These are phyloP conservation scores for Nicotiana sylvestris DNA, from an alignment of 257 asterid species.

Conservation along the genomic window DNA sequence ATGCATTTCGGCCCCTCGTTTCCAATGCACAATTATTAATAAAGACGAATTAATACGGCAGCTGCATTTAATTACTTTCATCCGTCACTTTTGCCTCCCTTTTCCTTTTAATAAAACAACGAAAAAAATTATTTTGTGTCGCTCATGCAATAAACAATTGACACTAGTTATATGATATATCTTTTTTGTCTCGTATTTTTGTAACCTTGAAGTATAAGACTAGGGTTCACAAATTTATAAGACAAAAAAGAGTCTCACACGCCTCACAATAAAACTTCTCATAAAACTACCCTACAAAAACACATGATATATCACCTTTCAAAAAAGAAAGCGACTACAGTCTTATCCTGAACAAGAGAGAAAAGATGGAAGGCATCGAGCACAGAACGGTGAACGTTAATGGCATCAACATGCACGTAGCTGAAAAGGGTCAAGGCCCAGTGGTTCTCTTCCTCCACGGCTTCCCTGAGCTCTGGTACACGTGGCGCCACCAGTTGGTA, in stretches of 20 bases:
- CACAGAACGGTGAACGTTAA: conserved; percentile 55
- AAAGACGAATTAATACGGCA: neutral
- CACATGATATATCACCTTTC: neutral
- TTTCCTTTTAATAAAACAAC: neutral
- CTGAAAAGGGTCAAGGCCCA: conserved; percentile 68
- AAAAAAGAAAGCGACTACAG: too few species aligned
- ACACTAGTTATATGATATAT: too few species aligned
- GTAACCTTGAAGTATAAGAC: too few species aligned
- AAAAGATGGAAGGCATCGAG: conserved; percentile 44
- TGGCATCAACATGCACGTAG: conserved; percentile 82
- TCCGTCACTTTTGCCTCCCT: neutral
- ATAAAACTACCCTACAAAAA: neutral
- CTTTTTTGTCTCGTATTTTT: too few species aligned
- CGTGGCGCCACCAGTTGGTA: conserved; percentile 84
- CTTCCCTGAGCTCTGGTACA: conserved; percentile 88
- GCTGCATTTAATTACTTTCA: neutral
- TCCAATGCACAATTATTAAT: neutral
- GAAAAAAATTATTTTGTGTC: too few species aligned
- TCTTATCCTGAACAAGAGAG: neutral
- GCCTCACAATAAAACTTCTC: too few species aligned
- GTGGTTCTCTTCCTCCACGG: conserved; percentile 83
- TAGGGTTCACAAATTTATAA: too few species aligned
- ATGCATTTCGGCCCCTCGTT: neutral
- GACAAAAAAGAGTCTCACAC: too few species aligned
- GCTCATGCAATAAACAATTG: too few species aligned